A percentile compares a stretch with the other conserved stretches of the same genome.
Evolutionary conservation across 1,284 basidiomycete genomes (phyloP).

Genomic region (Nidula niveotomentosa): DNA sequence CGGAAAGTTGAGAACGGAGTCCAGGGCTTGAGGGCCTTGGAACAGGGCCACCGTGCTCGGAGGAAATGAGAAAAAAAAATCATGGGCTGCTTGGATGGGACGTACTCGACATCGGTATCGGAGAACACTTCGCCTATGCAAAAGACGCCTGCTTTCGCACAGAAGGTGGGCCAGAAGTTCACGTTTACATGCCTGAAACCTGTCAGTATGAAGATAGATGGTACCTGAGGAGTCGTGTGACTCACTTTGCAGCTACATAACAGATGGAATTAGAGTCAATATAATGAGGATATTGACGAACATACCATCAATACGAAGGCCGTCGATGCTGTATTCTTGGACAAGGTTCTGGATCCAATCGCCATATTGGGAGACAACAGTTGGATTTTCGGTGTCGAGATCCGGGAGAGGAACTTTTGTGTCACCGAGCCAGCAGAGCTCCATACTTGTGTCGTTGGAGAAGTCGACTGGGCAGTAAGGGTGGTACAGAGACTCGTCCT

Average conservation of each 20-base stretch:
- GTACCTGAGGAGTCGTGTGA: slow-evolving; percentile 6
- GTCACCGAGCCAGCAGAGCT: slow-evolving; percentile 79
- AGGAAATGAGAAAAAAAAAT: slow-evolving; percentile 3
- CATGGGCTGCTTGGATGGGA: slow-evolving; percentile 5
- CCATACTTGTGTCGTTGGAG: slow-evolving; percentile 61
- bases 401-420: slow-evolving; percentile 67
- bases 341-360: slow-evolving; percentile 65
- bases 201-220: no score
- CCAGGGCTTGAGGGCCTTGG: slow-evolving; percentile 54
- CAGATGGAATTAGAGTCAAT: slow-evolving; percentile 7
- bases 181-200: slow-evolving; percentile 55
- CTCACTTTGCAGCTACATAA: slow-evolving; percentile 59
- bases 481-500: slow-evolving; percentile 60
- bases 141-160: slow-evolving; percentile 72
- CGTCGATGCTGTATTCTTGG: slow-evolving; percentile 63
- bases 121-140: slow-evolving; percentile 82
- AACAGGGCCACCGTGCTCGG: slow-evolving; percentile 32
- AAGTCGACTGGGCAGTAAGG: slow-evolving; percentile 66
- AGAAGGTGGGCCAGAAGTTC: slow-evolving; percentile 72
- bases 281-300: not conserved
- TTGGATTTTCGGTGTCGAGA: slow-evolving; percentile 66
- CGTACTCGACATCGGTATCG: slow-evolving; percentile 51
- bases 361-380: slow-evolving; percentile 55
- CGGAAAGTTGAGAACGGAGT: slow-evolving; percentile 73
- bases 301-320: slow-evolving; percentile 74